phyloP scores from a whole-genome alignment of 352 stramenopile genomes.

The Thraustotheca clavata region DNA sequence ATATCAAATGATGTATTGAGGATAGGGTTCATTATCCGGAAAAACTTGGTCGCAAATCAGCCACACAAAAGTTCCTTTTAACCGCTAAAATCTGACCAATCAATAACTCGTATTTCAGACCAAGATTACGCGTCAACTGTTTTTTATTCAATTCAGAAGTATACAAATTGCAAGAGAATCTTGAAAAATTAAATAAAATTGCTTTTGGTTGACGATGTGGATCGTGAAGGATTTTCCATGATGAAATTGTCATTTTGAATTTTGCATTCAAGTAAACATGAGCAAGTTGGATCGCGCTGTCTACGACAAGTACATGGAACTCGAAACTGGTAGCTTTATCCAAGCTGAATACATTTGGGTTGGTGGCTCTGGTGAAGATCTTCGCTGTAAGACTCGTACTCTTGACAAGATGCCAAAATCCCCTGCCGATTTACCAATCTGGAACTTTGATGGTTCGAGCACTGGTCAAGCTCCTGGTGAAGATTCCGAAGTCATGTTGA shows the following conservation, averaged over 20 bases:
- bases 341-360: conserved; percentile 95
- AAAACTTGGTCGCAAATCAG: background rate
- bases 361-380: conserved; percentile 86
- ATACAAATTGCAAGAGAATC: conserved; percentile 4
- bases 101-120: background rate
- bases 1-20: background rate
- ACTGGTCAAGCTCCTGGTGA: conserved; percentile 95
- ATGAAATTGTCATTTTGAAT: conserved; percentile 18
- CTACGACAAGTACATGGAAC: conserved; percentile 72
- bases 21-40: background rate
- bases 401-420: conserved; percentile 58
- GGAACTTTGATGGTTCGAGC: conserved; percentile 97
- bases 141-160: background rate
- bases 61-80: conserved; percentile 5
- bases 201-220: background rate
- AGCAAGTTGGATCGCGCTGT: conserved; percentile 75
- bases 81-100: background rate
- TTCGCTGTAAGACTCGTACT: conserved; percentile 93
- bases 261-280: conserved; percentile 30
- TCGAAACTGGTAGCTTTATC: conserved; percentile 31
- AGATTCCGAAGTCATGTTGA: conserved; percentile 94
- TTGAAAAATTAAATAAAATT: too few relatives aligned
- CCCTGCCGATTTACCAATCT: conserved; percentile 86
- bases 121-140: conserved; percentile 6
- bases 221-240: conserved; percentile 7